phyloP scores from a whole-genome alignment of 768 basidiomycete genomes.

The Boletus sp. region DNA sequence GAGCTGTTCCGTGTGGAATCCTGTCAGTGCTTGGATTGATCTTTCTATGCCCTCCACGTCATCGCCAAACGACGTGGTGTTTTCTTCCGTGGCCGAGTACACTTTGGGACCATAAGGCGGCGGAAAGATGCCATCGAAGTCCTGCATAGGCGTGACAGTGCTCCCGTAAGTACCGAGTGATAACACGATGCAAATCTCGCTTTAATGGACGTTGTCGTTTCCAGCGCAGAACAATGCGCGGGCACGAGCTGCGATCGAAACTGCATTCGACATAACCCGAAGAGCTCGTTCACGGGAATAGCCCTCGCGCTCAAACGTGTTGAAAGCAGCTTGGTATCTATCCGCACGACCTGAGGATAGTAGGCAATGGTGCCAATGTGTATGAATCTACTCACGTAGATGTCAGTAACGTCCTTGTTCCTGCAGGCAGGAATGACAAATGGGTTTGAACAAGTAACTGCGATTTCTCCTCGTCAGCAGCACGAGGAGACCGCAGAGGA shows the following conservation, averaged over 20 bases:
- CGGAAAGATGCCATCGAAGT: slow-evolving; percentile 74
- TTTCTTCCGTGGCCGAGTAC: slow-evolving; percentile 32
- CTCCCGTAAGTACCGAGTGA: slow-evolving; percentile 77
- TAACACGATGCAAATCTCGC: slow-evolving; percentile 51
- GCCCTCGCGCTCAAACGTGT: slow-evolving; percentile 51
- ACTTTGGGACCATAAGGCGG: slow-evolving; percentile 66
- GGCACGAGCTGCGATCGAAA: slow-evolving; percentile 50
- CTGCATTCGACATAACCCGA: slow-evolving; percentile 50
- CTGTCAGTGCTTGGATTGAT: slow-evolving; percentile 50
- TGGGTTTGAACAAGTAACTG: slow-evolving; percentile 52
- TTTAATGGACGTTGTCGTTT: slow-evolving; percentile 8
- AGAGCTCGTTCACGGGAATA: slow-evolving; percentile 42
- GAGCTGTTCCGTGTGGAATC: slow-evolving; percentile 65
- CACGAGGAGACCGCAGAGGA: slow-evolving; percentile 70
- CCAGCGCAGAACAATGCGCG: slow-evolving; percentile 33
- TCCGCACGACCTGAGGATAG: neutral
- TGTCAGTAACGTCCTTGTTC: slow-evolving; percentile 63
- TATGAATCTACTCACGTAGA: slow-evolving; percentile 48
- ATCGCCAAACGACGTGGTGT: slow-evolving; percentile 42
- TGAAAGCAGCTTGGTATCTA: slow-evolving; percentile 66
- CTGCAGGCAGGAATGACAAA: slow-evolving; percentile 58
- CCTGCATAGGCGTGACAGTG: slow-evolving; percentile 59
- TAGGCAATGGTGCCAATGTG: neutral
- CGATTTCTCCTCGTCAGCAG: slow-evolving; percentile 48
- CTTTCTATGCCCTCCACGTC: slow-evolving; percentile 31